These are phyloP conservation scores for Pestalotiopsis sp. DNA, from an alignment of 2,329 filamentous ascomycete species.

Conservation along the genomic window DNA sequence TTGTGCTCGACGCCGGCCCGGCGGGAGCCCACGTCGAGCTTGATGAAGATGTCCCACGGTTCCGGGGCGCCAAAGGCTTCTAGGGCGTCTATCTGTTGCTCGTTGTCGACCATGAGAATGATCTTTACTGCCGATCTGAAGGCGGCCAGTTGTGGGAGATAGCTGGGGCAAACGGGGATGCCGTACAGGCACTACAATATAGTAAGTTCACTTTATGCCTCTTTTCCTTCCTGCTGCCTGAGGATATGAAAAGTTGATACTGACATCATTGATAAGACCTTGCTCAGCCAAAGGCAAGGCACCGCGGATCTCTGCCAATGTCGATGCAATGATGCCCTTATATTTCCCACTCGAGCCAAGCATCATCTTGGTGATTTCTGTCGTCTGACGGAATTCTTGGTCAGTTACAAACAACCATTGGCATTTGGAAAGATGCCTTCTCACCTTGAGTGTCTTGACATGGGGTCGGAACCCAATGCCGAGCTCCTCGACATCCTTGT, in stretches of 20 bases:
- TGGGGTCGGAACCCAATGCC: slow-evolving; percentile 7
- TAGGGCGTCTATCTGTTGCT: slow-evolving; percentile 4
- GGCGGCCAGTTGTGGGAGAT: neutral
- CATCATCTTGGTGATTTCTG: slow-evolving; percentile 8
- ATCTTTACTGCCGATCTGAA: neutral
- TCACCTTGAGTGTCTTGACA: slow-evolving; percentile 10
- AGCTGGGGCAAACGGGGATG: neutral
- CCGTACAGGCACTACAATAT: neutral
- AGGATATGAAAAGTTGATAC: too few species aligned
- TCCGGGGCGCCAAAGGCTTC: neutral
- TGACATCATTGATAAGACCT: neutral
- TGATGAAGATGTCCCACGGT: slow-evolving; percentile 11
- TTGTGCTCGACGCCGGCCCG: neutral
- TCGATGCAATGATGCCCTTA: neutral
- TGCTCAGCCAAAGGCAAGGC: neutral
- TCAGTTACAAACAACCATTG: neutral
- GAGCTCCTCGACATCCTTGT: slow-evolving; percentile 7
- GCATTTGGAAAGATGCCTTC: neutral
- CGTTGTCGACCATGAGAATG: slow-evolving; percentile 9
- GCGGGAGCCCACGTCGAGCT: slow-evolving; percentile 9
- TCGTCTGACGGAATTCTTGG: neutral
- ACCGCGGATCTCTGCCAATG: slow-evolving; percentile 9
- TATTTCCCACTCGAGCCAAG: neutral
- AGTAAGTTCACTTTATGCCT: neutral
- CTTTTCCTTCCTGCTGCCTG: too few species aligned